Evolutionary conservation across 352 stramenopile species (phyloP).

Genomic region (Pythium aristosporum): DNA sequence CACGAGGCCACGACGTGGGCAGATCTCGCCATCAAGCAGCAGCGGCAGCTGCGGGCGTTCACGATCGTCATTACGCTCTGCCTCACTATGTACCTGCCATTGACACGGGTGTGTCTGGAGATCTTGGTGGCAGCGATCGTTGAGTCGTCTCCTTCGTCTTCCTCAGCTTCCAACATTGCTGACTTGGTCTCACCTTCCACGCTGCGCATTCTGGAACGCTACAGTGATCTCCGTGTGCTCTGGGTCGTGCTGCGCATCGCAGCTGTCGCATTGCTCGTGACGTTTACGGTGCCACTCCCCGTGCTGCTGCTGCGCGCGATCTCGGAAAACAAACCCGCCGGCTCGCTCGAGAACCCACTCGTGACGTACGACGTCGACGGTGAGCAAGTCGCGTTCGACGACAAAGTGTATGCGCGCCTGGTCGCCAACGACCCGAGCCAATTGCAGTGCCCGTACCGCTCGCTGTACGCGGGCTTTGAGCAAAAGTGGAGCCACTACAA

Average conservation of each 20-base stretch:
- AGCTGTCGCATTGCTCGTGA: slow-evolving; percentile 33
- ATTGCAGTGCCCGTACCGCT: slow-evolving; percentile 44
- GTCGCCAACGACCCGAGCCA: slow-evolving; percentile 38
- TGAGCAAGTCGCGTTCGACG: slow-evolving; percentile 33
- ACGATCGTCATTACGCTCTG: slow-evolving; percentile 43
- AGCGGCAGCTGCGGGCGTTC: slow-evolving; percentile 24
- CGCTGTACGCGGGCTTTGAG: slow-evolving; percentile 53
- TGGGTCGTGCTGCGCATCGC: slow-evolving; percentile 29
- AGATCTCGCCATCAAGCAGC: slow-evolving; percentile 31
- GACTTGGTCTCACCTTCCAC: slow-evolving; percentile 17
- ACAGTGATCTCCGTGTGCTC: slow-evolving; percentile 1
- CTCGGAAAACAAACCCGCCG: slow-evolving; percentile 37
- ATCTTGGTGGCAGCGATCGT: slow-evolving; percentile 27
- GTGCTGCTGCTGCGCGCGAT: slow-evolving; percentile 33
- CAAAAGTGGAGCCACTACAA: slow-evolving; percentile 52
- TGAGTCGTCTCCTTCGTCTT: background rate
- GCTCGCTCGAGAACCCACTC: slow-evolving; percentile 37
- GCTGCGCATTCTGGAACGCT: slow-evolving; percentile 12
- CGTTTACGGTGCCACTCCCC: slow-evolving; percentile 38
- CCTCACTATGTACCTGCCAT: slow-evolving; percentile 42
- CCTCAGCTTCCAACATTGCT: background rate
- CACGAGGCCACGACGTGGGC: slow-evolving; percentile 45
- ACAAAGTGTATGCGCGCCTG: slow-evolving; percentile 44
- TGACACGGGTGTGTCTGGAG: slow-evolving; percentile 39
- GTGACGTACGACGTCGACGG: slow-evolving; percentile 45